Evolutionary conservation across 2,329 filamentous ascomycete genomes (phyloP), one percentile per base, ranked within the genome.

Genomic region (Fusarium marasasianum): DNA sequence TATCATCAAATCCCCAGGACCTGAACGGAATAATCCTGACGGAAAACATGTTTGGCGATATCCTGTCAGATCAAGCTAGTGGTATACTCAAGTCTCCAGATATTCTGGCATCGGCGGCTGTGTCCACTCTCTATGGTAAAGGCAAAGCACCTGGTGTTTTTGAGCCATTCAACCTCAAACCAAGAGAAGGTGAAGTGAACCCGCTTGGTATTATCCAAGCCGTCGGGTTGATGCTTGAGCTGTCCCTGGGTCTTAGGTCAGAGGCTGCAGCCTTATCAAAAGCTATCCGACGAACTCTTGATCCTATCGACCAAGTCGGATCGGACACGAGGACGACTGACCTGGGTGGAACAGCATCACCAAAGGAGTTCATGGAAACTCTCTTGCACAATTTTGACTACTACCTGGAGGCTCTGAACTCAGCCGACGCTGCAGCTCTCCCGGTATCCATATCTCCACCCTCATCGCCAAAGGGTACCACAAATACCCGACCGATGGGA

Each of bases 31-130:
- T 79, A n/a, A 43, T 79, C 3, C 64, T 78, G 6, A 56, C 66
- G 0, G 76, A 77, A 7, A 79, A 79, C 33, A 73, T 76, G 60
- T 78, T 79, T 56, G 77, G 77, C 2, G 77, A 79, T 35, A 75
- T 79, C 18, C 54, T 79, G 5, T 78, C 76, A 15, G 77, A 79
- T 29, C 63, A 77, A 10, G 76, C 76, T 12, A 69, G 61, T 29
- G 76, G 58, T 3, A 76, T 78, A 45, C 53, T 71, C 5, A 29
- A 29, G 18, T 71, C 70, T 2, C 54, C 58, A 50, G 57, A 73
- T 37, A 51, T 66, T 3, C 40, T 68, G 6, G 63, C 72, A 14
- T 74, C 72, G 8, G 72, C 67, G 3, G 59, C 71, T 17, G 37
- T 70, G 5, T 55, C 63, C 5, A 44, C 43, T 2, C 50, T 63